These are phyloP conservation scores for Wallacemonas collosoma DNA, from an alignment of 208 protist genomes.

Conservation along the genomic window DNA sequence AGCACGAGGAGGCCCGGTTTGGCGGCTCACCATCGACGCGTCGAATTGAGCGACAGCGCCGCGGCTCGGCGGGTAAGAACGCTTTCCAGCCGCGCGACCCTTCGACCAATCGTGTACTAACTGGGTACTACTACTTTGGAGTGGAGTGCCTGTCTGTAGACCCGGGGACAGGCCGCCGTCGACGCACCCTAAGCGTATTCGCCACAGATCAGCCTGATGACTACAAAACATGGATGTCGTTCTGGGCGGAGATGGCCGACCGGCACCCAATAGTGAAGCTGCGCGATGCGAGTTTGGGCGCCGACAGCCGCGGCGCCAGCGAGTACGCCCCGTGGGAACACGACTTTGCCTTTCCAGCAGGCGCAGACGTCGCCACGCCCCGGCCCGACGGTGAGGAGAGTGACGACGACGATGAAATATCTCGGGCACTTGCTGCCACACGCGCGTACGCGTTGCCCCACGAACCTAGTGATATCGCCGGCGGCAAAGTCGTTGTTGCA, in stretches of 20 bases:
- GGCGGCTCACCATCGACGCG: slow-evolving; percentile 14
- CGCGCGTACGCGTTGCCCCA: slow-evolving; percentile 1
- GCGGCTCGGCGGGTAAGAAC: slow-evolving; percentile 17
- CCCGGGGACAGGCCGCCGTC: slow-evolving; percentile 10
- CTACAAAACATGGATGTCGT: slow-evolving; percentile 43
- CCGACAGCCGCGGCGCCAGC: neutral
- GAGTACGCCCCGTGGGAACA: slow-evolving; percentile 4
- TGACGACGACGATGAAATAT: neutral
- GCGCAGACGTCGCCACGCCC: neutral
- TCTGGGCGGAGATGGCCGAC: slow-evolving; percentile 43
- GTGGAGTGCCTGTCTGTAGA: slow-evolving; percentile 34
- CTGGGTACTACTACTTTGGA: slow-evolving; percentile 62
- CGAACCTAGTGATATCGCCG: neutral
- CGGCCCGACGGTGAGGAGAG: slow-evolving; percentile 12
- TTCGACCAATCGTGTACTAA: neutral
- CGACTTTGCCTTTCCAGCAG: neutral
- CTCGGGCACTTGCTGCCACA: slow-evolving; percentile 10
- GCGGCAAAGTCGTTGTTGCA: too few relatives aligned
- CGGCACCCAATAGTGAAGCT: slow-evolving; percentile 28
- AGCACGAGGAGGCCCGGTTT: slow-evolving; percentile 20
- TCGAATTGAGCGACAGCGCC: slow-evolving; percentile 18
- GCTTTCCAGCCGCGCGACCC: slow-evolving; percentile 22
- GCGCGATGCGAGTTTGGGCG: slow-evolving; percentile 7
- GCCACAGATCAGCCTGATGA: slow-evolving; percentile 41
- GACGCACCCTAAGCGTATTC: slow-evolving; percentile 45